phyloP scores from a whole-genome alignment of 305 asterid genomes.

The Fraxinus greggii region DNA sequence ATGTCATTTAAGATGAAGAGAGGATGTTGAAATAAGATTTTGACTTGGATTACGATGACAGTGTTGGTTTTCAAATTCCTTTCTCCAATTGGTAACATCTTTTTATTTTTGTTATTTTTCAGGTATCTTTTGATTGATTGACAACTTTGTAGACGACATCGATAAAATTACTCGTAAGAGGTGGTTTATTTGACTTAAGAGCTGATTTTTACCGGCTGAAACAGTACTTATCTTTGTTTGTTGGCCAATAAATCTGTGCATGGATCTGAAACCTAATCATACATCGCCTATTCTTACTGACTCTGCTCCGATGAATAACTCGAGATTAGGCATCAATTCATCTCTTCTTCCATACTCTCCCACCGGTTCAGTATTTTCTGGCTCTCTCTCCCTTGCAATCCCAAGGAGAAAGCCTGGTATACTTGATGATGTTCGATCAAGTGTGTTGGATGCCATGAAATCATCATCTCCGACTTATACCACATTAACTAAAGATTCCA shows the following conservation, averaged over 20 bases:
- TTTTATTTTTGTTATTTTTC: slow-evolving; percentile 14
- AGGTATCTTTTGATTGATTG: slow-evolving; percentile 32
- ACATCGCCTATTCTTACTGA: slow-evolving; percentile 79
- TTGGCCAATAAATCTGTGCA: slow-evolving; percentile 34
- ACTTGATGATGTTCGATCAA: slow-evolving; percentile 69
- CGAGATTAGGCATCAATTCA: slow-evolving; percentile 68
- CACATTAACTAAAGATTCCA: slow-evolving; percentile 44
- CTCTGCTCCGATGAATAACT: slow-evolving; percentile 53
- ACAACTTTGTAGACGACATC: slow-evolving; percentile 35
- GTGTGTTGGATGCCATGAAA: slow-evolving; percentile 79
- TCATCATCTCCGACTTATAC: slow-evolving; percentile 89
- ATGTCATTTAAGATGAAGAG: slow-evolving; percentile 20
- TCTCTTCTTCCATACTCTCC: slow-evolving; percentile 62
- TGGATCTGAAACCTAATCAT: slow-evolving; percentile 75
- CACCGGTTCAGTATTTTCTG: slow-evolving; percentile 54
- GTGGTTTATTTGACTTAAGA: slow-evolving; percentile 43
- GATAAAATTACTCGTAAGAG: slow-evolving; percentile 34
- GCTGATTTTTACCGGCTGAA: slow-evolving; percentile 31
- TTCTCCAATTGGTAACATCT: not conserved
- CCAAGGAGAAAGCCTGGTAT: slow-evolving; percentile 72
- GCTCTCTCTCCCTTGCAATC: slow-evolving; percentile 60
- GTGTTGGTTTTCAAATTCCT: not conserved
- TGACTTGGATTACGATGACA: not conserved
- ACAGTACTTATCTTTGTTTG: slow-evolving; percentile 16
- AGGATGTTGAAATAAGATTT: slow-evolving; percentile 36